phyloP scores from a whole-genome alignment of 768 basidiomycete species.

The Boletus pseudo-olivaceus region DNA sequence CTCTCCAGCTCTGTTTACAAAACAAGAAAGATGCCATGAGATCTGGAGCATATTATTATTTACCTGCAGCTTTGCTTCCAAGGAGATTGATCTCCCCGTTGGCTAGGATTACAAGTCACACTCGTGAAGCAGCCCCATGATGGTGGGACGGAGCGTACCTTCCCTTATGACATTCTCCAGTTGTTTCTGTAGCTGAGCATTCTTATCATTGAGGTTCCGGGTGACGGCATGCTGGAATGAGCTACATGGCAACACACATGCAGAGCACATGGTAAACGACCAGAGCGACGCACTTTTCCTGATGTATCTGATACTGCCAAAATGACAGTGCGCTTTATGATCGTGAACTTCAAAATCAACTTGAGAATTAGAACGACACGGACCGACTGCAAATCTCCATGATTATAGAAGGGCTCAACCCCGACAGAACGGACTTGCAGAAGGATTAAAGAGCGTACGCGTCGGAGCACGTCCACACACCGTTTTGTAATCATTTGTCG shows the following conservation, averaged over 20 bases:
- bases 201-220: constrained; percentile 78
- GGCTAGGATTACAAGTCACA: constrained; percentile 39
- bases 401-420: constrained; percentile 68
- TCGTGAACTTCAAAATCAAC: constrained; percentile 1
- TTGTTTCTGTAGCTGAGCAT: constrained; percentile 79
- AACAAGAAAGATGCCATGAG: constrained; percentile 2
- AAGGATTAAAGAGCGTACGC: constrained; percentile 1
- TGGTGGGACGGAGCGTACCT: constrained; percentile 41
- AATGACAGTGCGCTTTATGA: constrained; percentile 70
- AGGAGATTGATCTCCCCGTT: constrained; percentile 73
- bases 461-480: constrained; percentile 44
- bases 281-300: constrained; percentile 59
- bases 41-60: background rate
- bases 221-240: constrained; percentile 84
- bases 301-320: constrained; percentile 88
- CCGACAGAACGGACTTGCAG: constrained; percentile 77
- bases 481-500: constrained; percentile 89
- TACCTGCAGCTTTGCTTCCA: constrained; percentile 65
- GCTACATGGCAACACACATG: constrained; percentile 9
- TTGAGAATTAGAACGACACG: constrained; percentile 8
- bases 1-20: constrained; percentile 61
- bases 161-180: constrained; percentile 82
- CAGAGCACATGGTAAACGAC: background rate
- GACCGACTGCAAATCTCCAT: constrained; percentile 81
- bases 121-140: background rate